Evolutionary conservation across 2,329 filamentous ascomycete genomes (phyloP), one percentile per base, ranked within the genome.

Genomic region (Stemphylium vesicarium): DNA sequence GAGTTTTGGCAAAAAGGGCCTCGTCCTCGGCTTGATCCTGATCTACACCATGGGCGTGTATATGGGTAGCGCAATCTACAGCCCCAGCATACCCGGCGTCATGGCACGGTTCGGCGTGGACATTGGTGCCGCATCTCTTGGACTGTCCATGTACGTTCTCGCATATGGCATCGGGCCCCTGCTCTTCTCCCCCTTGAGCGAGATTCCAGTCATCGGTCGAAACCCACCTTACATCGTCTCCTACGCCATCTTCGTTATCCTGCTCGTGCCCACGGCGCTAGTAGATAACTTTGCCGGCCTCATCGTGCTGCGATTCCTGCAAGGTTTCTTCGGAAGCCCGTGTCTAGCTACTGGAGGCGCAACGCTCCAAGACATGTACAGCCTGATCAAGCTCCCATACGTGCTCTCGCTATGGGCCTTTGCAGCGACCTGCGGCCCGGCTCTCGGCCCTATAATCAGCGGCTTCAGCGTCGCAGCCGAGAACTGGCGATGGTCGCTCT

Each of bases 401-500:
- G 75, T 74, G 0, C 68, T 80, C 7, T 75, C 71, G 1, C 62
- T 79, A 0, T 80, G 78, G 78, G 77, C 77, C 0, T 71, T 79
- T n/a, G 75, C 78, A 0, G 77, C 77, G 0, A 79, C 75, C 0
- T 75, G 72, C 41, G 91, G 91, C 0, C 91, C 91, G 33, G 90
- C 89, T 0, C 88, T 79, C 1, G 72, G 77, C 0, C 79, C 79
- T 16, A 72, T 96, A 1, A 83, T 89, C 12, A 91, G 90, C 57
- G 92, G 92, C 12, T 96, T 87, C 73, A 80, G 92, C 4, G 84
- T 85, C 6, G 87, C 92, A 58, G 84, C 84, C 0, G 77, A 82
- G 1, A 88, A 88, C 49, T 95, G 91, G 91, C 81, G 90, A 59
- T 95, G 91, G 90, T 81, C 93, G 0, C 92, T 94, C 76, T 94